Conservation (phyloP, 2,329 filamentous ascomycete species). For the Tolypocladium ovalisporum region DNA sequence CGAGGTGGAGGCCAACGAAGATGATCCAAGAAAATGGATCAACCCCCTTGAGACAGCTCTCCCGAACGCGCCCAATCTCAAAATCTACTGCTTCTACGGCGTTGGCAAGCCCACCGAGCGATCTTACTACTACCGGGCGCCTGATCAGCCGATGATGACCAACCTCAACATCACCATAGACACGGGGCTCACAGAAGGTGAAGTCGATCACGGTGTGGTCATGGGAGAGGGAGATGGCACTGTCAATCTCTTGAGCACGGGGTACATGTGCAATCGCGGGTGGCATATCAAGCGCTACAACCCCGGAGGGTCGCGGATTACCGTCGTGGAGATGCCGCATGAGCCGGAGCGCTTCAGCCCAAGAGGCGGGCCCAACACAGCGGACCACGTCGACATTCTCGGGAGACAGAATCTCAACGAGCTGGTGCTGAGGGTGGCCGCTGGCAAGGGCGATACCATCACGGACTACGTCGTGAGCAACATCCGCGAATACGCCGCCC, state of each 20-base stretch:
- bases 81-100: slow-evolving; percentile 96
- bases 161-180: slow-evolving; percentile 67
- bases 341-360: slow-evolving; percentile 90
- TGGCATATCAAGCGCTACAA: slow-evolving; percentile 95
- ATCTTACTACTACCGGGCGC: slow-evolving; percentile 74
- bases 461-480: slow-evolving; percentile 68
- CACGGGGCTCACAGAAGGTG: slow-evolving; percentile 46
- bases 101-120: slow-evolving; percentile 90
- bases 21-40: slow-evolving; percentile 76
- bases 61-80: slow-evolving; percentile 77
- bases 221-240: slow-evolving; percentile 96
- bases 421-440: slow-evolving; percentile 74
- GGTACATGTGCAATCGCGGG: slow-evolving; percentile 94
- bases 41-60: slow-evolving; percentile 87
- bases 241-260: slow-evolving; percentile 80
- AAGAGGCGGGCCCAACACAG: slow-evolving; percentile 57
- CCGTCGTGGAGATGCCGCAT: slow-evolving; percentile 90
- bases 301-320: slow-evolving; percentile 70
- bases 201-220: slow-evolving; percentile 78
- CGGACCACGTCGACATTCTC: slow-evolving; percentile 94
- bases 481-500: slow-evolving; percentile 72
- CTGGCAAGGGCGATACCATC: slow-evolving; percentile 72
- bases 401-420: slow-evolving; percentile 85
- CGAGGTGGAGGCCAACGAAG: slow-evolving; percentile 74
- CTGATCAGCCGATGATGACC: slow-evolving; percentile 53